Conservation (phyloP, 208 protist genomes). For the Leishmania tropica region DNA sequence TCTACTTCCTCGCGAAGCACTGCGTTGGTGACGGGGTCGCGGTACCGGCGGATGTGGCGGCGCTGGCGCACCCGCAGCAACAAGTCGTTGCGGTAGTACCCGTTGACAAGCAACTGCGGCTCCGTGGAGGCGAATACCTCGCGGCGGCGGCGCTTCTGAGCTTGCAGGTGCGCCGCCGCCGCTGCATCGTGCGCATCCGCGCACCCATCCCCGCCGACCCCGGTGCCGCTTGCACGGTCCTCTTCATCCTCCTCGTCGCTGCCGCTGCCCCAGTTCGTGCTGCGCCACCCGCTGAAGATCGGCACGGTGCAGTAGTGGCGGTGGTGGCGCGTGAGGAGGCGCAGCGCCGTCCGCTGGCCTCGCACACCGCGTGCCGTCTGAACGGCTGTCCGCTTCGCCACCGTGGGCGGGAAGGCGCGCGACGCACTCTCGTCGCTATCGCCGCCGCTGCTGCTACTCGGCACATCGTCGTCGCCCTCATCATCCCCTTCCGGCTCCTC, state of each 20-base stretch:
- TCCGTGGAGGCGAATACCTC: slow-evolving; percentile 74
- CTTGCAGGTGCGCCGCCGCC: neutral
- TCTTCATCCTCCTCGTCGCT: neutral
- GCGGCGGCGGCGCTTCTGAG: slow-evolving; percentile 24
- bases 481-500: slow-evolving; percentile 33
- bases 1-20: slow-evolving; percentile 46
- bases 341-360: neutral
- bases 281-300: slow-evolving; percentile 40
- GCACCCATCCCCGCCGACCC: neutral
- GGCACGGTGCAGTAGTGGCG: slow-evolving; percentile 39
- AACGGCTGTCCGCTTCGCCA: neutral
- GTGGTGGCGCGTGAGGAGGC: slow-evolving; percentile 15
- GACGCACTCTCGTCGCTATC: slow-evolving; percentile 1
- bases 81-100: slow-evolving; percentile 79
- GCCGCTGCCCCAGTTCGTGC: slow-evolving; percentile 34
- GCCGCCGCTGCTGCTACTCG: slow-evolving; percentile 1
- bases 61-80: slow-evolving; percentile 58
- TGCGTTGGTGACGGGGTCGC: slow-evolving; percentile 48
- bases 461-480: slow-evolving; percentile 5
- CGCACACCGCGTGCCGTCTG: neutral
- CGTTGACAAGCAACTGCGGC: slow-evolving; percentile 72
- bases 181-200: neutral
- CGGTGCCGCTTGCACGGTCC: neutral
- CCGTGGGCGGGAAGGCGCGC: neutral
- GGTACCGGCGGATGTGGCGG: slow-evolving; percentile 48